A percentile compares a stretch with the other conserved stretches of the same genome.
phyloP scores from a whole-genome alignment of 106 monocot species.

The Dendrobium nobile region DNA sequence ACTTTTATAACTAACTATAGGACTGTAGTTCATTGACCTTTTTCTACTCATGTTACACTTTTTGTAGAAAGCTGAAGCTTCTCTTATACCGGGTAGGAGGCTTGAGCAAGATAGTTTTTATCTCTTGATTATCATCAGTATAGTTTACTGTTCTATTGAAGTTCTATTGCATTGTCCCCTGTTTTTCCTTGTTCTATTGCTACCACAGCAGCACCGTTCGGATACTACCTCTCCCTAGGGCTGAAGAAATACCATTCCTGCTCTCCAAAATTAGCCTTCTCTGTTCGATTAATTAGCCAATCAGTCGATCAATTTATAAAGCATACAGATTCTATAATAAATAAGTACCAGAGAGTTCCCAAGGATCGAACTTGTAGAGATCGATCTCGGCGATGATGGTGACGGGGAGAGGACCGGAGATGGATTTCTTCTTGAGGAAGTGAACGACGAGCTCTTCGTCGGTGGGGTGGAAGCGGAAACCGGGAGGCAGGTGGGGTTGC shows the following conservation, averaged over 20 bases:
- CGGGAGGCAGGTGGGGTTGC: conserved; percentile 18
- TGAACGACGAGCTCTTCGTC: conserved; percentile 35
- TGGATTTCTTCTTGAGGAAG: conserved; percentile 29
- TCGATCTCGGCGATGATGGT: conserved; percentile 26
- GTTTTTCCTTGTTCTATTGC: too few species aligned
- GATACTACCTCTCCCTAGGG: conserved; percentile 18
- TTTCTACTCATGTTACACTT: too few species aligned
- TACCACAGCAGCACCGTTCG: too few species aligned
- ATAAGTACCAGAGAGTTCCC: conserved; percentile 20
- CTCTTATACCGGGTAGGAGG: too few species aligned
- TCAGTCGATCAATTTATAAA: background rate
- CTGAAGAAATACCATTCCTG: conserved; percentile 33
- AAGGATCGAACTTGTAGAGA: conserved; percentile 17
- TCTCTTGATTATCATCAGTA: too few species aligned
- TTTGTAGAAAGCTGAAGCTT: too few species aligned
- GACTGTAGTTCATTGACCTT: too few species aligned
- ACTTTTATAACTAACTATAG: too few species aligned
- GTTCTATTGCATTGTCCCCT: too few species aligned
- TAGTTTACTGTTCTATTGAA: too few species aligned
- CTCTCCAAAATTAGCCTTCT: conserved; percentile 23
- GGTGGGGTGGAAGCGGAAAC: conserved; percentile 24
- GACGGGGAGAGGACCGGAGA: conserved; percentile 19
- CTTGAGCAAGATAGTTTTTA: too few species aligned
- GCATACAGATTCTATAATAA: background rate
- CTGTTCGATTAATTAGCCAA: background rate